These are phyloP conservation scores for Saccharum officinarum DNA, from an alignment of 176 grass and related monocot genomes.

Conservation along the genomic window DNA sequence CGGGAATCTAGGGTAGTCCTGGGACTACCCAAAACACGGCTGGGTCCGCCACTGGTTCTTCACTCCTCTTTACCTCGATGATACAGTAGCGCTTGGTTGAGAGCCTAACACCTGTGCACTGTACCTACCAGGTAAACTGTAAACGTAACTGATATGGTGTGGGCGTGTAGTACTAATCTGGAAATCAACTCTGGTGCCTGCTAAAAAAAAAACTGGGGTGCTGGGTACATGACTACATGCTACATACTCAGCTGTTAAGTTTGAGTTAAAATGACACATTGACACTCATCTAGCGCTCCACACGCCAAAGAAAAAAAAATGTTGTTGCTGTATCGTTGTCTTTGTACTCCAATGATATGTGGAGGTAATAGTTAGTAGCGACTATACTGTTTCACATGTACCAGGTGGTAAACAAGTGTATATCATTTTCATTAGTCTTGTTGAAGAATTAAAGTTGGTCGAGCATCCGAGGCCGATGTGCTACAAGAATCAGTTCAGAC, in stretches of 20 bases:
- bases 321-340: neutral
- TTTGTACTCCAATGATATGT: neutral
- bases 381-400: neutral
- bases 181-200: neutral
- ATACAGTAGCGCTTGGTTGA: neutral
- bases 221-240: neutral
- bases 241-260: too few relatives aligned
- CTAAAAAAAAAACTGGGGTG: neutral
- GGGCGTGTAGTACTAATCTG: conserved; percentile 11
- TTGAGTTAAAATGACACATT: too few relatives aligned
- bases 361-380: neutral
- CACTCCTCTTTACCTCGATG: neutral
- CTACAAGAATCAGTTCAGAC: neutral
- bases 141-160: neutral
- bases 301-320: too few relatives aligned
- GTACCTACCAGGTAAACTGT: neutral
- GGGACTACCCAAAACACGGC: too few relatives aligned
- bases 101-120: neutral
- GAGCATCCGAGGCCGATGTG: conserved; percentile 13
- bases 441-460: neutral
- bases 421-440: neutral
- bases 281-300: too few relatives aligned
- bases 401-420: neutral
- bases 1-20: too few relatives aligned
- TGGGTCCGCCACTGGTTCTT: too few relatives aligned